Conservation (phyloP, 768 basidiomycete genomes). For the Kwoniella botswanensis region DNA sequence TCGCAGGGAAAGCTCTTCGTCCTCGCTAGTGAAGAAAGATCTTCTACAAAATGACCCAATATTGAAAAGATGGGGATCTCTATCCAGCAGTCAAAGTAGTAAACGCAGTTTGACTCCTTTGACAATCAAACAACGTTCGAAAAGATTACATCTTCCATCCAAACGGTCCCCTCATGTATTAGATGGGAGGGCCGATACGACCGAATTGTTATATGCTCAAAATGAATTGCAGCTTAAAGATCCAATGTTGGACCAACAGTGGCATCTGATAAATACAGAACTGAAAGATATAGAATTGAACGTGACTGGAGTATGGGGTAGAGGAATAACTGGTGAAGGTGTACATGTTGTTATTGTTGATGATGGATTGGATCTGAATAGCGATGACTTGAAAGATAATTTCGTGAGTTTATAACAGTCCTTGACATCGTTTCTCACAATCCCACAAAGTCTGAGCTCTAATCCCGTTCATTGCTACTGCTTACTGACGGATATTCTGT, state of each 20-base stretch:
- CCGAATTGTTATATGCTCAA: conserved; percentile 61
- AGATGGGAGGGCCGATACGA: conserved; percentile 21
- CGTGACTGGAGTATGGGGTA: conserved; percentile 87
- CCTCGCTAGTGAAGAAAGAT: background rate
- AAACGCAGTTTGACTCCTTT: conserved; percentile 49
- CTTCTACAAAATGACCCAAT: conserved; percentile 28
- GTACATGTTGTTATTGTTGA: conserved; percentile 88
- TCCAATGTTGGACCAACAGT: conserved; percentile 82
- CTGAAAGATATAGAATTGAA: conserved; percentile 79
- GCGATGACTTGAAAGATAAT: conserved; percentile 83
- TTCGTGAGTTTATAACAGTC: conserved; percentile 66
- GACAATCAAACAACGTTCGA: conserved; percentile 50
- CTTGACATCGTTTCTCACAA: background rate
- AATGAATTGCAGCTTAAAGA: conserved; percentile 72
- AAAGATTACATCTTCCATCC: conserved; percentile 47
- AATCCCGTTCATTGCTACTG: background rate
- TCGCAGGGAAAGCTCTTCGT: conserved; percentile 58
- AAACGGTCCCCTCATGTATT: conserved; percentile 4
- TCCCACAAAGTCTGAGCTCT: background rate
- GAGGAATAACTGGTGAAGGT: conserved; percentile 85
- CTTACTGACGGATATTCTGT: too few relatives aligned
- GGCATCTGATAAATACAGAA: conserved; percentile 92
- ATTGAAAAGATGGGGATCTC: conserved; percentile 38
- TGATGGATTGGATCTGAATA: conserved; percentile 90
- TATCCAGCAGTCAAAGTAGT: conserved; percentile 13